Percentiles rank a stretch among this genome's conserved stretches.
Evolutionary conservation across 768 basidiomycete species (phyloP).

Genomic region (Leccinum sublutescens): DNA sequence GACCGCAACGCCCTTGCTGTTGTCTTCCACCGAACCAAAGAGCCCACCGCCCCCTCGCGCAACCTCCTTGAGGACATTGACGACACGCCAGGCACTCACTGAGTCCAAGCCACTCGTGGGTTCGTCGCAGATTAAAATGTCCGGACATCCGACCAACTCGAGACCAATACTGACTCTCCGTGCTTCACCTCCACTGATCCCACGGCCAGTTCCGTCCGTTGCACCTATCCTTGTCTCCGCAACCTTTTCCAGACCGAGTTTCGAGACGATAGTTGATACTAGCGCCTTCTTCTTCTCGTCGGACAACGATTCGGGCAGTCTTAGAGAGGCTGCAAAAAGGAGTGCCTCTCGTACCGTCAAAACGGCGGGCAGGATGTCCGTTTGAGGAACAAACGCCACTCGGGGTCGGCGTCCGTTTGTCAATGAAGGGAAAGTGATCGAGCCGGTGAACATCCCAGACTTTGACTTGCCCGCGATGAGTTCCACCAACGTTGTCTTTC

Average conservation of each 20-base stretch:
- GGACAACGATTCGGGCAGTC: slow-evolving; percentile 72
- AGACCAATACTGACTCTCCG: slow-evolving; percentile 87
- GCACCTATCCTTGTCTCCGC: slow-evolving; percentile 68
- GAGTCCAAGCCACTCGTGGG: slow-evolving; percentile 84
- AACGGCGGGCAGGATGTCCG: slow-evolving; percentile 76
- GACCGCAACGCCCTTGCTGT: slow-evolving; percentile 69
- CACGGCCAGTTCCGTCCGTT: slow-evolving; percentile 66
- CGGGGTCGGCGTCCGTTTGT: slow-evolving; percentile 41
- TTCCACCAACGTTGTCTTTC: slow-evolving; percentile 90
- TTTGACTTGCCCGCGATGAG: slow-evolving; percentile 85
- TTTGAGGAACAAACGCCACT: slow-evolving; percentile 85
- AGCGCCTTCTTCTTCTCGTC: slow-evolving; percentile 60
- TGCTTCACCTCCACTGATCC: slow-evolving; percentile 91
- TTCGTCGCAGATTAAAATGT: slow-evolving; percentile 85
- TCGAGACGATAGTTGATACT: slow-evolving; percentile 69
- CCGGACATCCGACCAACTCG: slow-evolving; percentile 83
- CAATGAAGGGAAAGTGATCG: slow-evolving; percentile 53
- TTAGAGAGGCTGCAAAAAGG: slow-evolving; percentile 75
- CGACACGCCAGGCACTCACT: slow-evolving; percentile 78
- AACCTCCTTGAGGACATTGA: slow-evolving; percentile 73
- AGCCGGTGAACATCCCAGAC: slow-evolving; percentile 64
- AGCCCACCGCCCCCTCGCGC: slow-evolving; percentile 45
- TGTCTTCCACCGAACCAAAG: slow-evolving; percentile 29
- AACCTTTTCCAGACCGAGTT: slow-evolving; percentile 72
- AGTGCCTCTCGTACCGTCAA: slow-evolving; percentile 83